These are phyloP conservation scores for Aspergillus sp. DNA, from an alignment of 2,329 filamentous ascomycete genomes.

Conservation along the genomic window DNA sequence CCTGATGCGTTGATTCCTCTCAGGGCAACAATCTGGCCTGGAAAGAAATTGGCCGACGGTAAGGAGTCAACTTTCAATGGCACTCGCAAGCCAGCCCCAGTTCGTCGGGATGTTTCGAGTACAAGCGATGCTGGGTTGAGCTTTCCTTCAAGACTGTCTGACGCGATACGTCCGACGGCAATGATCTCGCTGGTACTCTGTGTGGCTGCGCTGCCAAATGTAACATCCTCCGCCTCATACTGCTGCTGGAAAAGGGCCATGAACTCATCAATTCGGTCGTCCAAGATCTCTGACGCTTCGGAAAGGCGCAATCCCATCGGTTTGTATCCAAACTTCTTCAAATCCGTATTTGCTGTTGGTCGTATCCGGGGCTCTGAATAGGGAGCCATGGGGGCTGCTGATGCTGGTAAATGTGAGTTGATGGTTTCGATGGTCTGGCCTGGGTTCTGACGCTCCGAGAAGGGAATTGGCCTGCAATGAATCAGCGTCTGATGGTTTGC, in stretches of 20 bases:
- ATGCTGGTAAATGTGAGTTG: constrained; percentile 65
- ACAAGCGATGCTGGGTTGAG: constrained; percentile 81
- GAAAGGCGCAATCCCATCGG: constrained; percentile 92
- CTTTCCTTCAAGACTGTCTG: constrained; percentile 76
- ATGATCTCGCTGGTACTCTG: constrained; percentile 84
- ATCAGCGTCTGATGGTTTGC: constrained; percentile 8
- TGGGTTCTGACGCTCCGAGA: constrained; percentile 70
- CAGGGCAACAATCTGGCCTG: constrained; percentile 87
- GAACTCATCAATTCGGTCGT: constrained; percentile 93
- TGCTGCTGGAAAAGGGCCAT: constrained; percentile 66
- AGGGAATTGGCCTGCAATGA: constrained; percentile 52
- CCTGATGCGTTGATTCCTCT: constrained; percentile 84
- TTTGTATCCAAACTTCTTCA: constrained; percentile 87
- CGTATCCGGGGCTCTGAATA: constrained; percentile 74
- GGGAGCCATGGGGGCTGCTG: constrained; percentile 66
- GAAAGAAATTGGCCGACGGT: constrained; percentile 76
- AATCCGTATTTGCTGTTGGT: constrained; percentile 78
- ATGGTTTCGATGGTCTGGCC: constrained; percentile 80
- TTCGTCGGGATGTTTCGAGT: constrained; percentile 79
- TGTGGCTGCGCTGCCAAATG: constrained; percentile 80
- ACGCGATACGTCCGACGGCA: constrained; percentile 86
- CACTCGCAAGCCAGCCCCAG: constrained; percentile 75
- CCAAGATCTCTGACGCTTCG: constrained; percentile 86
- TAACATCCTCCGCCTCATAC: constrained; percentile 69
- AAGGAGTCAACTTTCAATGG: constrained; percentile 71